phyloP scores from a whole-genome alignment of 768 basidiomycete species.

The Termitomyces sp. region DNA sequence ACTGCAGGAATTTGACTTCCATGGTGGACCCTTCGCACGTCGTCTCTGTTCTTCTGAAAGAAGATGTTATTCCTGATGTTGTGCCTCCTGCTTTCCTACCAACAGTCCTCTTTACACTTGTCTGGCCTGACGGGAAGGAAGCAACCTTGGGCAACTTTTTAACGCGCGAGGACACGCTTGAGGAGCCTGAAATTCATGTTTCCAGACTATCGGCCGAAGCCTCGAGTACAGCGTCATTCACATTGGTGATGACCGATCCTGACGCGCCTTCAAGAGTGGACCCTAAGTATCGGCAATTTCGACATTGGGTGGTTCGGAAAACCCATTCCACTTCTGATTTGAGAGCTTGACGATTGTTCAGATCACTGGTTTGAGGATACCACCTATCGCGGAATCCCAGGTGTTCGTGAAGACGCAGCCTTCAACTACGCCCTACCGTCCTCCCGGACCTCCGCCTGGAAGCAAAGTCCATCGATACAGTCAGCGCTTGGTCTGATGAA shows the following conservation, averaged over 20 bases:
- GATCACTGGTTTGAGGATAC: constrained; percentile 33
- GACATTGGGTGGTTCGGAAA: constrained; percentile 47
- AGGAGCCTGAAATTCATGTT: constrained; percentile 45
- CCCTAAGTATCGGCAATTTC: constrained; percentile 46
- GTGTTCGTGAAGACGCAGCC: constrained; percentile 37
- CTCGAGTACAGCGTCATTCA: constrained; percentile 30
- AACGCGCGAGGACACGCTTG: constrained; percentile 29
- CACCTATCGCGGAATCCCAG: constrained; percentile 20
- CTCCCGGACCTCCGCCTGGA: constrained; percentile 50
- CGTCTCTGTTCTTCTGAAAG: constrained; percentile 27
- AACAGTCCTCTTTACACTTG: constrained; percentile 37
- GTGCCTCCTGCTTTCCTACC: constrained; percentile 33
- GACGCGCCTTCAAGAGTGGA: constrained; percentile 49
- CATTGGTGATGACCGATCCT: constrained; percentile 54
- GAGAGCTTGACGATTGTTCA: constrained; percentile 5
- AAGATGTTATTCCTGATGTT: constrained; percentile 42
- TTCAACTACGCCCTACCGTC: constrained; percentile 49
- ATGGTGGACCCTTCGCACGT: constrained; percentile 18
- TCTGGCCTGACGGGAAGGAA: constrained; percentile 36
- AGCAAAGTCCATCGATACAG: constrained; percentile 57
- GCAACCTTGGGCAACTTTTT: constrained; percentile 27
- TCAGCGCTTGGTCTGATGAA: constrained; percentile 18
- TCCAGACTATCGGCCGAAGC: constrained; percentile 32
- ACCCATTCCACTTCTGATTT: not conserved
- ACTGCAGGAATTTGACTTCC: not conserved